Evolutionary conservation across 257 asterid genomes (phyloP), one percentile per base, ranked within the genome.

Genomic region (Solanum gracilifrons): DNA sequence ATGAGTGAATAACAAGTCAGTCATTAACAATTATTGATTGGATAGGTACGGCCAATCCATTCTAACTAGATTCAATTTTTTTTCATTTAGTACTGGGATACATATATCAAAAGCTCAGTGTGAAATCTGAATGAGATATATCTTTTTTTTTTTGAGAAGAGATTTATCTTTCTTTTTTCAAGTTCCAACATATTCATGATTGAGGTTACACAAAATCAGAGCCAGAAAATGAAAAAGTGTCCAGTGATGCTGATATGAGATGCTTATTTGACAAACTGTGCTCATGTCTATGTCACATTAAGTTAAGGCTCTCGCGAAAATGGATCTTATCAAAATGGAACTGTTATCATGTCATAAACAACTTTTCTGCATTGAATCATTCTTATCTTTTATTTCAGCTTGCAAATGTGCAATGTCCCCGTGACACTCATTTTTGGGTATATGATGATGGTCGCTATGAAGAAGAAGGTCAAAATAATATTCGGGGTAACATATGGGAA

Each of bases 361-460:
- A 15, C 18, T 79, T 46, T 29, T 46, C 68, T 80, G 41, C 29
- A 46, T 27, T 48, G 41, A 80, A 48, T 80, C 68, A 80, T 80
- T 46, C 68, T 46, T 18, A 18, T 80, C 85, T 43, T 86, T 10
- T 87, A 25, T 77, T 80, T 87, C 95, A 96, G 98, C 93, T 95
- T 84, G 99, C 98, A 75, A 94, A 93, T 20, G 99, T 95, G 87
- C 98, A 97, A 89, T 95, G 99, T 86, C 99, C 98, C 89, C 98
- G 99, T 48, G 98, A 97, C 88, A 95, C 99, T 84, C 99, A 94
- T 89, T 97, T 97, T 88, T 95, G 98, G 99, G 98, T 97, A 88
- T 95, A 95, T 89, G 97, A 97, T 88, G 98, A 95, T 87, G 98
- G 99, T 36, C 97, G 97, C 31, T 95, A 97, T 48, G 99, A 97